Evolutionary conservation across 768 basidiomycete genomes (phyloP).

Genomic region (Chalciporus sphaerocephalus): DNA sequence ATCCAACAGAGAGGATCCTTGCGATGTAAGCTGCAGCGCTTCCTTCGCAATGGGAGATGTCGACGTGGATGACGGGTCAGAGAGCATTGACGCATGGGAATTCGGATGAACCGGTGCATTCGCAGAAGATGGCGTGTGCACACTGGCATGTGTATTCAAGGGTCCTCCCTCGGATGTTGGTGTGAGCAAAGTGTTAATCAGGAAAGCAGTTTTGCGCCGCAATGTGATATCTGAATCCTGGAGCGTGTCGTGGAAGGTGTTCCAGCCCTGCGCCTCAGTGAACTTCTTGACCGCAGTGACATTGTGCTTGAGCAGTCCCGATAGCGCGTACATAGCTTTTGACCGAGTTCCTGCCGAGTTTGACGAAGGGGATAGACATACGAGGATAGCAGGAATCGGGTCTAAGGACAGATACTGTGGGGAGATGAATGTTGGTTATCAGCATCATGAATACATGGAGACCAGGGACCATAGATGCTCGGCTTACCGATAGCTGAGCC

Average conservation of each 20-base stretch:
- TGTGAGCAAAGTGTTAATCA: conserved; percentile 65
- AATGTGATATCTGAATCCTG: conserved; percentile 73
- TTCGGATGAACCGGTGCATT: conserved; percentile 56
- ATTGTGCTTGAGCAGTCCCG: conserved; percentile 76
- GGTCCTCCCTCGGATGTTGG: conserved; percentile 34
- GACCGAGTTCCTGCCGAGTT: conserved; percentile 55
- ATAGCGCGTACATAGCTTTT: conserved; percentile 81
- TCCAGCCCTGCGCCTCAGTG: conserved; percentile 57
- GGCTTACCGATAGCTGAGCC: conserved; percentile 69
- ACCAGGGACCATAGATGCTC: background rate
- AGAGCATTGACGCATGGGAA: conserved; percentile 63
- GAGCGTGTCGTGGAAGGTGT: conserved; percentile 51
- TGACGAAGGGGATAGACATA: conserved; percentile 53
- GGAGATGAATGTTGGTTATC: background rate
- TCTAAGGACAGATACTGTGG: conserved; percentile 57
- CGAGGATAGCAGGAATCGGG: conserved; percentile 61
- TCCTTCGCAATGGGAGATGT: conserved; percentile 48
- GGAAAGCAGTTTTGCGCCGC: conserved; percentile 74
- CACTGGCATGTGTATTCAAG: conserved; percentile 1
- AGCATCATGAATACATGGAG: background rate
- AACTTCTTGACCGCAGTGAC: conserved; percentile 58
- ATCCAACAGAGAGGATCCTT: conserved; percentile 37
- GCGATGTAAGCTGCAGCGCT: conserved; percentile 42
- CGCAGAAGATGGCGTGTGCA: conserved; percentile 21
- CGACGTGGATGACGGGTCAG: conserved; percentile 46